Evolutionary conservation across 345 rosid genomes (phyloP), one percentile per base, ranked within the genome.

Genomic region (Hypericum androsaemum): DNA sequence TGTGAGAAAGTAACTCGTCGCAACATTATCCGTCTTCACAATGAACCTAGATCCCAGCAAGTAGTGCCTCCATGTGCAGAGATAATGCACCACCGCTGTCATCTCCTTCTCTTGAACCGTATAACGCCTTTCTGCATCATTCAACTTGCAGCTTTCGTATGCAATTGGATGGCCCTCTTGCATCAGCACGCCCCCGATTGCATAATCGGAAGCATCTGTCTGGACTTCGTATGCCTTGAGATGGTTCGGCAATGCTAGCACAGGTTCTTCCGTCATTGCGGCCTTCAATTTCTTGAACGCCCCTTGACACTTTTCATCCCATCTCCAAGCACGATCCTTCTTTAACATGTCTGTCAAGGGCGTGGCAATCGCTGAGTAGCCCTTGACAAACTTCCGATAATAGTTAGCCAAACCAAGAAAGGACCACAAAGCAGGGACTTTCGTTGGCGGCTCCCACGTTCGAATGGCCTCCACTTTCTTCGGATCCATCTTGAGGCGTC

Each of bases 101-200:
- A 40, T 53, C 45, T 39, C 32, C 17, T 39, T 53, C 45, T 53
- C 43, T 15, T 50, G 32, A 6, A 52, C 43, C 1, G 43, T 52
- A 35, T 52, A 52, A 7, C 28, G 43, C 5, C 28, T 2, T 15
- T 54, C n/a, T 1, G 10, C 39, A 17, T 54, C 47, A 41, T 54
- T 54, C 9, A 54, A 13, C 38, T 54, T 54, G 5, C 6, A 5
- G 6, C 58, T 54, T 9, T 54, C 48, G 32, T 41, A 54, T 0
- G 48, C 39, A 2, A 54, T 42, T 0, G 6, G 48, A 6, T 54
- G 48, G 0, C 37, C 15, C 2, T 54, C 57, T 16, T 54, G 37
- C 57, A 54, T 54, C 9, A 53, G 12, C 10, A 12, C 44, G 14
- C 56, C 56, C 1, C 43, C 44, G 0, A 37, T 35, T 0, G 56